Evolutionary conservation across 129 eudicot species (phyloP), one percentile per base, ranked within the genome.

Genomic region (Artemisia annua): DNA sequence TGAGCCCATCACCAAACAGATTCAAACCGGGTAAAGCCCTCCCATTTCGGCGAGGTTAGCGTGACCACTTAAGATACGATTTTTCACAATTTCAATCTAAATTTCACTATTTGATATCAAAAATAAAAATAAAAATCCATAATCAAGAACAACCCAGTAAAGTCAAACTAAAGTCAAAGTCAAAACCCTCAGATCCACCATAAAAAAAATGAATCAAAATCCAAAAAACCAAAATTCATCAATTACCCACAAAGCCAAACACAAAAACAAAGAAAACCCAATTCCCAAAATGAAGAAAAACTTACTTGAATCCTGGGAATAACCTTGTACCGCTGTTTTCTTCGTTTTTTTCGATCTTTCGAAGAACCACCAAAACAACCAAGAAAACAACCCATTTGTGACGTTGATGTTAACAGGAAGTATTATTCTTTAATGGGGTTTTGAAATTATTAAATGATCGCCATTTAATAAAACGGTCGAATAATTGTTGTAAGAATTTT

Each of bases 301-400:
- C 86, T 84, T 82, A 90, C 98, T 54, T 79, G 98, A 39, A 80
- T 75, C 73, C 84, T 76, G 50, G 89, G 84, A 62, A 77, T 78
- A 48, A 68, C 80, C 67, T 78, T 84, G 84, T 67, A 69, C 68
- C 72, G 81, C 77, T 66, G 80, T 46, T 79, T 86, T 32, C 84
- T 82, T 39, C 83, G 86, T 48, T 71, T 89, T 5, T 51, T 26
- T 12, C 44, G 76, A 22, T 86, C 85, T 71, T 90, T 93, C 5
- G 82, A 83, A 66, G 91, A 70, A 70, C 93, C 97, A 70, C 93
- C 97, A 62, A 94, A 94, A 76, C 98, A 94, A 19, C 86, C 96
- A 78, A 84, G 91, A 88, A 94, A 94, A 84, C 98, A 94, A 24
- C 98, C 97, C 98, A 94, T 94, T 67, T 26, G 49, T 58, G 75